These are phyloP conservation scores for Psophocarpus tetragonolobus DNA, from an alignment of 306 rosid species.

Conservation along the genomic window DNA sequence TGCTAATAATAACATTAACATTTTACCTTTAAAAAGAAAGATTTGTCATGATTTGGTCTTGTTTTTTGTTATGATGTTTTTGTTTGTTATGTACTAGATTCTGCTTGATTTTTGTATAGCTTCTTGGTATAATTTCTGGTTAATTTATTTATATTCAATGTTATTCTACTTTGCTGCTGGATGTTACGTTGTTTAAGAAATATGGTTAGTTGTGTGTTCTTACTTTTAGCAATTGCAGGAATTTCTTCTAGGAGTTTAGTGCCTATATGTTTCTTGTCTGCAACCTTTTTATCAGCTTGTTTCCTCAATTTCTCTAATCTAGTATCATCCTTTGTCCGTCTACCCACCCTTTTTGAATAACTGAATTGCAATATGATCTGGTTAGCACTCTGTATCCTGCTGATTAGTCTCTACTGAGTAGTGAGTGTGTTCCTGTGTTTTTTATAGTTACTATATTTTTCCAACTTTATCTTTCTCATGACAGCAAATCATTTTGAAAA, in stretches of 20 bases:
- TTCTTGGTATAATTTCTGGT: not conserved
- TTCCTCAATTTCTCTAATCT: not conserved
- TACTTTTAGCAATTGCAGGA: not conserved
- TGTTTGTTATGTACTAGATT: slow-evolving; percentile 20
- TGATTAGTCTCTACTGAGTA: not conserved
- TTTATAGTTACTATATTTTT: not conserved
- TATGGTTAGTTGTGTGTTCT: not conserved
- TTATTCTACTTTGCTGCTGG: slow-evolving; percentile 3
- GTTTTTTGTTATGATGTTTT: not conserved
- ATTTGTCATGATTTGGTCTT: slow-evolving; percentile 1
- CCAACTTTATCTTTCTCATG: not conserved
- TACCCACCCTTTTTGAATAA: not conserved
- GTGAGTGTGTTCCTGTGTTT: slow-evolving; percentile 1
- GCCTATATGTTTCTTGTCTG: slow-evolving; percentile 2
- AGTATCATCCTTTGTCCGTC: not conserved
- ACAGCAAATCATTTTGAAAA: not conserved
- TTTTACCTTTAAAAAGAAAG: too few relatives aligned
- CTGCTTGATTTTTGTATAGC: not conserved
- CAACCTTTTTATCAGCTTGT: not conserved
- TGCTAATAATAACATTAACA: too few relatives aligned
- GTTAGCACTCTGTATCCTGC: not conserved
- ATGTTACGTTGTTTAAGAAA: not conserved
- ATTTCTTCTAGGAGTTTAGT: not conserved
- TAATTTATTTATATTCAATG: not conserved
- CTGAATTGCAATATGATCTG: not conserved